Evolutionary conservation across 176 grass and related monocot genomes (phyloP).

Genomic region (Poa pratensis): DNA sequence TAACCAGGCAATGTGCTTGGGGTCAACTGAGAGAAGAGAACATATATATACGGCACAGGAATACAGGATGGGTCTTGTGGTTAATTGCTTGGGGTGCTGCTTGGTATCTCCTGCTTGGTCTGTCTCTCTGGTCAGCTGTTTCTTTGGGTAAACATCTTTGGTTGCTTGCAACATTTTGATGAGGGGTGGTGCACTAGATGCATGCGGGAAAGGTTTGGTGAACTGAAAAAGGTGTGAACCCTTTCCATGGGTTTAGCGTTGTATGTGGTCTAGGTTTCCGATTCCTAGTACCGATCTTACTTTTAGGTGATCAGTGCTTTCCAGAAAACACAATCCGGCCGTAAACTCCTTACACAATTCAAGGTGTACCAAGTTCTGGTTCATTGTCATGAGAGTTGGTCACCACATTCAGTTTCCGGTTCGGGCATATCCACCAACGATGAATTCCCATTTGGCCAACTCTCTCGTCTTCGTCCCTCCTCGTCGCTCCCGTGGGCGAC

Average conservation of each 20-base stretch:
- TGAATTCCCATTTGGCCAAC: too few species aligned
- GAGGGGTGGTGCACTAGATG: neutral
- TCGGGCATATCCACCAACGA: too few species aligned
- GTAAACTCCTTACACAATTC: neutral
- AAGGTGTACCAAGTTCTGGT: neutral
- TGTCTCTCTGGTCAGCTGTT: neutral
- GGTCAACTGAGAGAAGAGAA: neutral
- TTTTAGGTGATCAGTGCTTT: neutral
- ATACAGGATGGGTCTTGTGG: too few species aligned
- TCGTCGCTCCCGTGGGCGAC: too few species aligned
- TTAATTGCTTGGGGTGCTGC: too few species aligned
- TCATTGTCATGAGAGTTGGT: neutral
- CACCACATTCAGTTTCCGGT: too few species aligned
- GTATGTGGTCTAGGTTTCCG: neutral
- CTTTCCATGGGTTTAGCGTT: constrained; percentile 20
- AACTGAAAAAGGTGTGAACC: neutral
- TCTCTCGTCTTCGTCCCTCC: too few species aligned
- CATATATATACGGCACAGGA: too few species aligned
- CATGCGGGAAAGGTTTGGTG: neutral
- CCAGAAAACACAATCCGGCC: neutral
- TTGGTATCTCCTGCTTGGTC: neutral
- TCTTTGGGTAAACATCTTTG: neutral
- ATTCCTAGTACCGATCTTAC: neutral
- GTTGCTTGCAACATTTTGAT: constrained; percentile 21
- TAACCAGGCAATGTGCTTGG: neutral